A percentile compares a stretch with the other conserved stretches of the same genome.
These are phyloP conservation scores for Lentinula edodes DNA, from an alignment of 768 basidiomycete genomes.

Conservation along the genomic window DNA sequence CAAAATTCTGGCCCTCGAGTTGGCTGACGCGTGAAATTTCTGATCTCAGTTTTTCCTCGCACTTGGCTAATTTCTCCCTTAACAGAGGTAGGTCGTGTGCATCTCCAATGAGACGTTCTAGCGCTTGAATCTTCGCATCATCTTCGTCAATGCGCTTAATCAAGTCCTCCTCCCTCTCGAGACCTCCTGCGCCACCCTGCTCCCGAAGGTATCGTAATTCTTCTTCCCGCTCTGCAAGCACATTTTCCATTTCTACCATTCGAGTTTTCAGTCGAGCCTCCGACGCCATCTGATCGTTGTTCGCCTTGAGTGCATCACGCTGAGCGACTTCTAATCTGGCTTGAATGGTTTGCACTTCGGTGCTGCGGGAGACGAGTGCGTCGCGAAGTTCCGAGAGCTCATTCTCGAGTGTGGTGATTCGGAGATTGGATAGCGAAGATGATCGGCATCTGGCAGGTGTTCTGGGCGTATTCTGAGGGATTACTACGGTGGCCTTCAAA, in stretches of 20 bases:
- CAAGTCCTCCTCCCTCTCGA: slow-evolving; percentile 52
- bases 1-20: slow-evolving; percentile 36
- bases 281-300: slow-evolving; percentile 54
- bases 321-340: slow-evolving; percentile 47
- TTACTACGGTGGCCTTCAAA: slow-evolving; percentile 20
- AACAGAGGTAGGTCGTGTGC: slow-evolving; percentile 30
- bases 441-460: slow-evolving; percentile 44
- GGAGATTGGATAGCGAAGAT: slow-evolving; percentile 51
- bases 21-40: slow-evolving; percentile 35
- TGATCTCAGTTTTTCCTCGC: slow-evolving; percentile 33
- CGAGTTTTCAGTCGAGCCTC: slow-evolving; percentile 43
- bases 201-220: slow-evolving; percentile 45
- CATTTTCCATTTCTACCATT: slow-evolving; percentile 35
- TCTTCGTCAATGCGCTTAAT: slow-evolving; percentile 69
- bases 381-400: slow-evolving; percentile 46
- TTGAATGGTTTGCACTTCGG: slow-evolving; percentile 33
- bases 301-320: slow-evolving; percentile 40
- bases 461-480: slow-evolving; percentile 21
- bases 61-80: slow-evolving; percentile 32
- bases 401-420: slow-evolving; percentile 46
- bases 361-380: slow-evolving; percentile 37
- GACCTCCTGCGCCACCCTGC: slow-evolving; percentile 27
- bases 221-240: slow-evolving; percentile 52
- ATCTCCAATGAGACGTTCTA: slow-evolving; percentile 45
- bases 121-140: slow-evolving; percentile 54